Conservation (phyloP, 352 stramenopile genomes). For the Plasmopara muralis region DNA sequence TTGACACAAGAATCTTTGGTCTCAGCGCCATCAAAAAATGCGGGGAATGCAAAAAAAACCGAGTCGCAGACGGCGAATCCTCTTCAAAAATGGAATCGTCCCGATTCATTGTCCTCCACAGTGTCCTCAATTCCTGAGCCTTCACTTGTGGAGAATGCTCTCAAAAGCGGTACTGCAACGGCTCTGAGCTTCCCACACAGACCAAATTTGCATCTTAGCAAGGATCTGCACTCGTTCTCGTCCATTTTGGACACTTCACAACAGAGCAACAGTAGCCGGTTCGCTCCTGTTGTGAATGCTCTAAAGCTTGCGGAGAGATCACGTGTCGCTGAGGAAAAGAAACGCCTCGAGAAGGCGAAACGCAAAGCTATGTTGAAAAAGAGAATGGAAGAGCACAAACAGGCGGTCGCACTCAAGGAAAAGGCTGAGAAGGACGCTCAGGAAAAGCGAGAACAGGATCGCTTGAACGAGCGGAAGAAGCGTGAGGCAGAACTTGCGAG, state of each 20-base stretch:
- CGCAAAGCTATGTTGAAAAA: constrained; percentile 58
- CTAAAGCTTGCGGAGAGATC: constrained; percentile 69
- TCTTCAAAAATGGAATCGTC: constrained; percentile 6
- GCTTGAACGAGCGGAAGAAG: constrained; percentile 64
- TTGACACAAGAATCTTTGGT: background rate
- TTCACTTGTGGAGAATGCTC: constrained; percentile 20
- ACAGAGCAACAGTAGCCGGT: constrained; percentile 27
- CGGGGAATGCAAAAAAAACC: background rate
- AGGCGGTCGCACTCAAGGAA: constrained; percentile 61
- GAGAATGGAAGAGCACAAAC: constrained; percentile 71
- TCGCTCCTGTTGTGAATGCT: constrained; percentile 49
- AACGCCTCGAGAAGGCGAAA: constrained; percentile 49
- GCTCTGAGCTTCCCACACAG: constrained; percentile 22
- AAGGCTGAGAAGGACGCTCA: constrained; percentile 62
- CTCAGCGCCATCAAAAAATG: background rate
- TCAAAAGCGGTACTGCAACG: constrained; percentile 13
- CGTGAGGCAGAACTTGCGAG: constrained; percentile 55
- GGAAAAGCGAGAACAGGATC: constrained; percentile 59
- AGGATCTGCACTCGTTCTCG: constrained; percentile 66
- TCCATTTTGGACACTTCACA: constrained; percentile 43
- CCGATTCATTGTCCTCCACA: constrained; percentile 47
- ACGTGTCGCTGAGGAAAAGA: constrained; percentile 61
- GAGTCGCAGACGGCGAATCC: background rate
- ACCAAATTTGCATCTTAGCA: constrained; percentile 55
- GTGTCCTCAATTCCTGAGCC: constrained; percentile 47